These are phyloP conservation scores for Scorias spongiosa DNA, from an alignment of 2,329 filamentous ascomycete species.

Conservation along the genomic window DNA sequence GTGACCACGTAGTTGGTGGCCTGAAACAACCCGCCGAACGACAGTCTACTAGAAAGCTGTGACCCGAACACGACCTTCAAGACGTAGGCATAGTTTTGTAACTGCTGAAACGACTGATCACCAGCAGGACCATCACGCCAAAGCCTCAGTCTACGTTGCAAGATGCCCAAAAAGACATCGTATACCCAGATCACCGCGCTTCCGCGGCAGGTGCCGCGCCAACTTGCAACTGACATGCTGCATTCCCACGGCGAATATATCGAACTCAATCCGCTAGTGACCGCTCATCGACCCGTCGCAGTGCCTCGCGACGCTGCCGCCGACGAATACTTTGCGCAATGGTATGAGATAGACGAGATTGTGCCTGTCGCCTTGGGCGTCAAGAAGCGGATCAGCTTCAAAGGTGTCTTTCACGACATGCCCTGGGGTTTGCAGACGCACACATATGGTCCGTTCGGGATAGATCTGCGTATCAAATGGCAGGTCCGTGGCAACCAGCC, in stretches of 20 bases:
- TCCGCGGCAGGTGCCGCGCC: slow-evolving; percentile 53
- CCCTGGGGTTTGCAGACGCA: slow-evolving; percentile 59
- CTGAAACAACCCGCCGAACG: too few species aligned
- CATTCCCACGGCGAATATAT: slow-evolving; percentile 58
- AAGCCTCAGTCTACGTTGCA: too few species aligned
- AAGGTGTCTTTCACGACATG: slow-evolving; percentile 57
- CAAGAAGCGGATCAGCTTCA: slow-evolving; percentile 52
- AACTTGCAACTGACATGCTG: slow-evolving; percentile 57
- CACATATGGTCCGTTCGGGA: slow-evolving; percentile 51
- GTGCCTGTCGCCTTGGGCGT: slow-evolving; percentile 54
- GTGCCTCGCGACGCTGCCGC: slow-evolving; percentile 51
- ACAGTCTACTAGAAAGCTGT: too few species aligned
- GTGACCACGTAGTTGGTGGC: too few species aligned
- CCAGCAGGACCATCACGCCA: too few species aligned
- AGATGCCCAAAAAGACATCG: slow-evolving; percentile 41
- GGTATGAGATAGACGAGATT: slow-evolving; percentile 58
- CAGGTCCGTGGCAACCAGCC: slow-evolving; percentile 54
- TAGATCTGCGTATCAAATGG: slow-evolving; percentile 55
- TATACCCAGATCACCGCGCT: slow-evolving; percentile 58
- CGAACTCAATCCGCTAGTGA: slow-evolving; percentile 53
- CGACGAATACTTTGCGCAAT: slow-evolving; percentile 58
- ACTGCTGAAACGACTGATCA: too few species aligned
- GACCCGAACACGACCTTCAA: too few species aligned
- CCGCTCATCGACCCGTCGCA: slow-evolving; percentile 46
- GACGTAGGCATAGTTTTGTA: too few species aligned